Evolutionary conservation across 805 yeast species (phyloP).

Genomic region (Candida vaughaniae): DNA sequence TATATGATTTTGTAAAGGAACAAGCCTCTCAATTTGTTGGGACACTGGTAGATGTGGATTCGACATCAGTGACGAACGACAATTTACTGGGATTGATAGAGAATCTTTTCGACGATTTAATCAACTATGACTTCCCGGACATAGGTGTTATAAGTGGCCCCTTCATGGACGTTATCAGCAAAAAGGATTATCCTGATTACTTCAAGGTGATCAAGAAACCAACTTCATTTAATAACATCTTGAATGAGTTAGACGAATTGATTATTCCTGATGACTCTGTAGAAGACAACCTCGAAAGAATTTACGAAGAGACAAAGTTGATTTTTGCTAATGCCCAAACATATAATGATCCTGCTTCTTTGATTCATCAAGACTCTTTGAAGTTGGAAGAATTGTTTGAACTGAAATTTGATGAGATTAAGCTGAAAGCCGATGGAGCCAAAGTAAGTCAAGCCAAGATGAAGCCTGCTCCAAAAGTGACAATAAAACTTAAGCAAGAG

Average conservation of each 20-base stretch:
- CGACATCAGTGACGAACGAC: constrained; percentile 16
- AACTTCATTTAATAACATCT: constrained; percentile 65
- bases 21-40: constrained; percentile 31
- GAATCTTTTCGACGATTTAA: constrained; percentile 37
- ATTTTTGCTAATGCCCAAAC: constrained; percentile 78
- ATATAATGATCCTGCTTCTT: constrained; percentile 73
- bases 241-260: constrained; percentile 49
- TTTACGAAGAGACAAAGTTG: constrained; percentile 55
- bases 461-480: constrained; percentile 13
- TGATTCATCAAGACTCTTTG: constrained; percentile 69
- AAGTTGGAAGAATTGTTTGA: constrained; percentile 55
- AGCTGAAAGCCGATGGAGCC: constrained; percentile 7
- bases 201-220: constrained; percentile 70
- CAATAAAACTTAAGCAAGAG: constrained; percentile 24
- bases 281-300: constrained; percentile 53
- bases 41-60: constrained; percentile 10
- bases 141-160: constrained; percentile 62
- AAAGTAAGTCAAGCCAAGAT: too few relatives aligned
- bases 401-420: constrained; percentile 33
- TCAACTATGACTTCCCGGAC: constrained; percentile 46
- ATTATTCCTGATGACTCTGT: constrained; percentile 27
- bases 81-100: constrained; percentile 21
- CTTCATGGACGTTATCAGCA: constrained; percentile 72
- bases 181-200: constrained; percentile 76
- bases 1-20: constrained; percentile 55